Evolutionary conservation across 768 basidiomycete genomes (phyloP), one percentile per base, ranked within the genome.

Genomic region (Lactarius deliciosus): DNA sequence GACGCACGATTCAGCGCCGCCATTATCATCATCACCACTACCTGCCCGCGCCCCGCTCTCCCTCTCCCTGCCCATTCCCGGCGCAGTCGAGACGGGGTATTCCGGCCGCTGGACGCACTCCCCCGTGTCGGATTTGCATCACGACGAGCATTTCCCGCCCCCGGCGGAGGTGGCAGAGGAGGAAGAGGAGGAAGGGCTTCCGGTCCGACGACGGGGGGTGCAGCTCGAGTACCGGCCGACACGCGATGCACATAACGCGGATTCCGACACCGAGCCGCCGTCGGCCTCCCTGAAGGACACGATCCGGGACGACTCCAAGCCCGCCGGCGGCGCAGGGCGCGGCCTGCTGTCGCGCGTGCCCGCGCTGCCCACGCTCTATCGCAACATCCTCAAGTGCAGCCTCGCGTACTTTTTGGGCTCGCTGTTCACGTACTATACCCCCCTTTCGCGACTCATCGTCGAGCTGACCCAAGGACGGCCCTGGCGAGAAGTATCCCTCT

Each of bases 401-500:
- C 79, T 98, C 20, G 91, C 96, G 0, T 99, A 99, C 76, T 86
- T 93, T 70, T 77, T 98, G 61, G 95, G 84, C 5, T 94, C 92
- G 0, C 80, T 98, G 13, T 99, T 98, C 82, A 99, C 97, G 1
- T 98, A 94, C 74, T 86, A 87, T 4, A 88, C 91, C 0, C 78
- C 80, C 30, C 81, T 99, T 15, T 88, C 94, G 11, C 80, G 81
- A 9, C 76, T 91, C 57, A 82, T 96, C 67, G 82, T 87, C 5
- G 85, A 87, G 73, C 70, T 88, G 68, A 79, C 85, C 8, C 79
- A 83, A 83, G 71, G 80, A 82, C 53, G 78, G 84, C 66, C 79
- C 81, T 10, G 79, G 80, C 18, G 73, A 72, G 5, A 76, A 76
- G 20, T 75, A 76, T n/a, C 91, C 91, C 2, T 86, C 88, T 16